Conservation (phyloP, 176 grass and related monocot genomes). For the Hordeum marinum region DNA sequence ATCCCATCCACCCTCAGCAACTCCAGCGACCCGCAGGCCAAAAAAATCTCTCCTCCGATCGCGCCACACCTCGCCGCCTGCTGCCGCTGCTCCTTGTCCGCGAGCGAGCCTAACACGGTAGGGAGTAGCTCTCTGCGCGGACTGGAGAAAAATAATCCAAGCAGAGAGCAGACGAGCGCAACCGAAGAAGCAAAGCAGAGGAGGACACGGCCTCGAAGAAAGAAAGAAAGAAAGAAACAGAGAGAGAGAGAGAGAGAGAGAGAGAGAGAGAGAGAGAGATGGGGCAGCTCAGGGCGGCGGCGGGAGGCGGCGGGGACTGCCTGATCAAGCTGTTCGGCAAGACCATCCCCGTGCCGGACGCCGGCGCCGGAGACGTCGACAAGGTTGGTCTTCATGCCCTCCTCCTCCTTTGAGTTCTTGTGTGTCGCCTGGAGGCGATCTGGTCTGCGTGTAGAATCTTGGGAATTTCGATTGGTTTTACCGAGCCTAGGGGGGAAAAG, state of each 20-base stretch:
- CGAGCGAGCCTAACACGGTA: neutral
- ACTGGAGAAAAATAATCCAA: neutral
- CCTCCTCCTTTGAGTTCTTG: neutral
- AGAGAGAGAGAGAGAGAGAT: constrained; percentile 9
- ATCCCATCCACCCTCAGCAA: neutral
- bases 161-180: neutral
- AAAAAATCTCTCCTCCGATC: neutral
- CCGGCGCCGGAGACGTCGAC: constrained; percentile 14
- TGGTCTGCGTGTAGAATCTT: neutral
- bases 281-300: constrained; percentile 23
- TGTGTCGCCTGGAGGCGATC: neutral
- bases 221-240: neutral
- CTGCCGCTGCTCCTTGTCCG: neutral
- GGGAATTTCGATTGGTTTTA: neutral
- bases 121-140: too few relatives aligned
- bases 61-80: neutral
- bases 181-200: neutral
- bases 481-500: neutral
- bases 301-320: constrained; percentile 26
- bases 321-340: constrained; percentile 83
- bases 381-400: constrained; percentile 29
- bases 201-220: neutral
- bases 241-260: too few relatives aligned
- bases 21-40: neutral
- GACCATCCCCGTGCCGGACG: constrained; percentile 58